phyloP scores from a whole-genome alignment of 75 land plant species.

The Chamaecyparis obtusa region DNA sequence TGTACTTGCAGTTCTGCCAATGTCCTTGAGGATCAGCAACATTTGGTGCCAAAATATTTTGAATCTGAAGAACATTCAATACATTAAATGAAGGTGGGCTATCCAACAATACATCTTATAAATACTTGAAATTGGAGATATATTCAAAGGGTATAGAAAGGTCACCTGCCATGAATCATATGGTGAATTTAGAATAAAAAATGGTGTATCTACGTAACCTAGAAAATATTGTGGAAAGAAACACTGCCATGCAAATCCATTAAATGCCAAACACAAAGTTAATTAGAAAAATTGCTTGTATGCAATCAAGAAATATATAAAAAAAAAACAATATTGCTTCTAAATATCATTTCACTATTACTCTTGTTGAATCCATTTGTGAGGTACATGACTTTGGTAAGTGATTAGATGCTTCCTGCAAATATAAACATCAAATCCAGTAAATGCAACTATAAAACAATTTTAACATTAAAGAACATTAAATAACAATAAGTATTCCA shows the following conservation, averaged over 20 bases:
- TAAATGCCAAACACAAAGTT: neutral
- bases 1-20: constrained; percentile 55
- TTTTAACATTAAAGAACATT: neutral
- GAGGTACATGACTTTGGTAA: constrained; percentile 42
- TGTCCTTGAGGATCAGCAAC: constrained; percentile 45
- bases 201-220: constrained; percentile 38
- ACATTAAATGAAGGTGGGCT: neutral
- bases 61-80: constrained; percentile 32
- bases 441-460: neutral
- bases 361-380: constrained; percentile 44
- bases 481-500: neutral
- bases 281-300: neutral
- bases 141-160: neutral
- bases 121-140: neutral
- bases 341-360: constrained; percentile 15
- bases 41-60: constrained; percentile 52
- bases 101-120: neutral
- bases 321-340: neutral
- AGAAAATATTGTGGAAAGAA: constrained; percentile 74
- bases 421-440: neutral
- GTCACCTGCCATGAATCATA: constrained; percentile 85
- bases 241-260: constrained; percentile 44
- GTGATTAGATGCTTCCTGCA: constrained; percentile 32
- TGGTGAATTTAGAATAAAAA: constrained; percentile 66
- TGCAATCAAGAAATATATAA: neutral